Base-by-base conservation (phyloP, 108 stramenopile species). In the Schizochytrium sp. region DNA sequence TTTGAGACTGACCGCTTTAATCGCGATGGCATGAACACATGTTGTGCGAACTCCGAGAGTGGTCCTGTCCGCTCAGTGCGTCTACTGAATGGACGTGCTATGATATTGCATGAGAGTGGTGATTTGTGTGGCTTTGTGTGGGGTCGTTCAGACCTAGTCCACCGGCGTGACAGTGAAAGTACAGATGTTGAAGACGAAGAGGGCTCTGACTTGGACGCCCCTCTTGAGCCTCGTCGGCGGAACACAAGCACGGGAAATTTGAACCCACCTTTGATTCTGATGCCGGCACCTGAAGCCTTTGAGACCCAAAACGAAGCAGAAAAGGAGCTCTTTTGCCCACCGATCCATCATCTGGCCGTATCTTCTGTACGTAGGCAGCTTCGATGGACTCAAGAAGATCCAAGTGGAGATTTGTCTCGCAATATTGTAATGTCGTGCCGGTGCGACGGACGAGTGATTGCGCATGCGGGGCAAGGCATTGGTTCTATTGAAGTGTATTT, bases 401-500 rank as follows among this genome's bases (percentile, higher is more conserved):
- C 59, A n/a, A 17, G 28, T 17, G 59, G 17, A n/a, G 59, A n/a
- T n/a, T 17, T 60, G 59, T 38, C 42, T 44, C 64, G 64, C 12
- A 44, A 69, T 44, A 53, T 83, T 5, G 76, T 55, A 17, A 47
- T 83, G 2, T 10, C 76, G 2, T 38, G 76, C 28, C 47, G 76
- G 15, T n/a, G 2, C 4, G 76, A 83, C 76, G 76, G 76, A 40
- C 47, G 76, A 13, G 53, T 83, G 50, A 47, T 83, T 40, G 76
- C 76, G 50, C 76, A 83, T 42, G 76, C 76, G 53, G 76, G 76
- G 10, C 53, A 55, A n/a, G 76, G 76, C 53, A 55, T 83, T 53
- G 76, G 76, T n/a, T 0, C 76, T 10, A 53, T 83, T 8, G 76
- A 83, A 28, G 76, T 83, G 2, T 83, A 83, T 40, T 83, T 83